Percentiles rank a stretch among this genome's conserved stretches.
Evolutionary conservation across 371 early-diverging fungal genomes (phyloP).

Genomic region (Mycotypha africana): DNA sequence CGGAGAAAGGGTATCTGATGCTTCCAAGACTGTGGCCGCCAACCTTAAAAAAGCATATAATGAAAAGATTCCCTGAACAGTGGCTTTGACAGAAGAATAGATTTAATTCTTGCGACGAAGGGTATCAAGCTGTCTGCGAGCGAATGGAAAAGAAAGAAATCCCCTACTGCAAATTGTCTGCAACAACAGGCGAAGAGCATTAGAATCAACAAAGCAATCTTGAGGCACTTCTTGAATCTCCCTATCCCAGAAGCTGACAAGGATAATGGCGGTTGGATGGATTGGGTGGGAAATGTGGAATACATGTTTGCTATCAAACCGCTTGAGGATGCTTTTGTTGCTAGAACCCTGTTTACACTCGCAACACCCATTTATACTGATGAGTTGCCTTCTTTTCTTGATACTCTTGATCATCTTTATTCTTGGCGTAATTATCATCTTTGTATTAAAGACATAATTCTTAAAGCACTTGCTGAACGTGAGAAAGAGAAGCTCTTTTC

Average conservation of each 20-base stretch:
- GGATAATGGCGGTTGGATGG: slow-evolving; percentile 12
- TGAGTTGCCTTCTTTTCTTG: slow-evolving; percentile 7
- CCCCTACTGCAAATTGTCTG: slow-evolving; percentile 7
- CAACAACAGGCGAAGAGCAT: slow-evolving; percentile 14
- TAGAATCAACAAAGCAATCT: slow-evolving; percentile 12
- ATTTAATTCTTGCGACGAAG: slow-evolving; percentile 12
- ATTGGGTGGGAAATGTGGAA: slow-evolving; percentile 10
- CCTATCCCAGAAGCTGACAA: slow-evolving; percentile 6
- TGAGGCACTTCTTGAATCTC: slow-evolving; percentile 6
- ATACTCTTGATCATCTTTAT: slow-evolving; percentile 12
- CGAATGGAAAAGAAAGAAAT: slow-evolving; percentile 13
- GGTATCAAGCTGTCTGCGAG: slow-evolving; percentile 9
- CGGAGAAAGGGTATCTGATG: background rate
- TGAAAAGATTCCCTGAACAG: background rate
- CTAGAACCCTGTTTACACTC: background rate
- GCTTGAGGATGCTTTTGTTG: slow-evolving; percentile 3
- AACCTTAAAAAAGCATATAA: no score
- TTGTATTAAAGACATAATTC: slow-evolving; percentile 8
- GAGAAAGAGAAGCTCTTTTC: slow-evolving; percentile 11
- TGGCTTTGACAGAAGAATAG: slow-evolving; percentile 16
- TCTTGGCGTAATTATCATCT: slow-evolving; percentile 14
- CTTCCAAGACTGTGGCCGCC: background rate
- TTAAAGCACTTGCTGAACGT: slow-evolving; percentile 6
- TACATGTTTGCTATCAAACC: slow-evolving; percentile 10
- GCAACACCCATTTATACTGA: slow-evolving; percentile 5